phyloP scores from a whole-genome alignment of 2,329 filamentous ascomycete genomes.

The Coniochaeta sp. region DNA sequence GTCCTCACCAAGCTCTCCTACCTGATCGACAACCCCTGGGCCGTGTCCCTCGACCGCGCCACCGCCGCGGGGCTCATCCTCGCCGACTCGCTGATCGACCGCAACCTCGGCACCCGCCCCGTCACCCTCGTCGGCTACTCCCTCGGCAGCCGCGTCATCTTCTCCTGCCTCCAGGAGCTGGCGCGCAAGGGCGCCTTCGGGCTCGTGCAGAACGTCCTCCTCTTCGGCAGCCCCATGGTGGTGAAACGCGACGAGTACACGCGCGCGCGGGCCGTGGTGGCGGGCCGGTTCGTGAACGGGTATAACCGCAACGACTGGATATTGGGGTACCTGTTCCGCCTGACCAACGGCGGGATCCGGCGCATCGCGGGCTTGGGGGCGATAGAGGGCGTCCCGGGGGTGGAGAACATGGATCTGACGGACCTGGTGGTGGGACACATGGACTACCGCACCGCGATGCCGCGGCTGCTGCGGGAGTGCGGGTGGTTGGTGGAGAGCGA shows the following conservation, averaged over 20 bases:
- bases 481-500: constrained; percentile 90
- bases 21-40: constrained; percentile 97
- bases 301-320: constrained; percentile 98
- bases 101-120: constrained; percentile 83
- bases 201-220: constrained; percentile 87
- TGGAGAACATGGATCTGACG: constrained; percentile 88
- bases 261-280: constrained; percentile 72
- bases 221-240: constrained; percentile 89
- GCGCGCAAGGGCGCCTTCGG: constrained; percentile 77
- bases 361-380: constrained; percentile 76
- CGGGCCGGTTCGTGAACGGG: constrained; percentile 90
- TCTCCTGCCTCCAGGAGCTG: constrained; percentile 82
- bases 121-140: constrained; percentile 95
- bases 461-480: constrained; percentile 74
- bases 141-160: constrained; percentile 85
- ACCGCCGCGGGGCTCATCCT: constrained; percentile 85
- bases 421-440: constrained; percentile 85
- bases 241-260: constrained; percentile 87
- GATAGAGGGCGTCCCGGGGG: constrained; percentile 65
- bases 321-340: constrained; percentile 86
- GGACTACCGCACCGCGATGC: constrained; percentile 93
- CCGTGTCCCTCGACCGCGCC: constrained; percentile 87
- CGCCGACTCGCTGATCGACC: constrained; percentile 86
- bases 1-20: constrained; percentile 91
- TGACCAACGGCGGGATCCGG: constrained; percentile 87